A percentile compares a stretch with the other conserved stretches of the same genome.
phyloP scores from a whole-genome alignment of 73 alveolate genomes.

The Diophrys sp. region DNA sequence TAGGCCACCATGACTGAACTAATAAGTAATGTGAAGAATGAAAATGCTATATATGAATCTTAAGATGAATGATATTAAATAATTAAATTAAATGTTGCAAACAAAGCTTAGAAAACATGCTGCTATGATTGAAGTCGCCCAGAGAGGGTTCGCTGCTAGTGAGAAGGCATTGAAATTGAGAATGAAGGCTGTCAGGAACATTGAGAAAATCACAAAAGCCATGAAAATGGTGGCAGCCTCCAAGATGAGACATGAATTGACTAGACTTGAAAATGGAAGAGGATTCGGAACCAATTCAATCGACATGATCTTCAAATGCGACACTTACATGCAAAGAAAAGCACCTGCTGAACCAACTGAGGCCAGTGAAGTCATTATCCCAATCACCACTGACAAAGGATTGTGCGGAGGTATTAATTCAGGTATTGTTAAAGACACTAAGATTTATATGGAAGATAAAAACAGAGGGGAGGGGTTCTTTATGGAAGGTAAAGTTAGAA shows the following conservation, averaged over 20 bases:
- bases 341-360: conserved; percentile 59
- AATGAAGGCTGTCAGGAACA: conserved; percentile 80
- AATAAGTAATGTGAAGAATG: not conserved
- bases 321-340: conserved; percentile 68
- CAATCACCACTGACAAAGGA: conserved; percentile 82
- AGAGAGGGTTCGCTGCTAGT: conserved; percentile 61
- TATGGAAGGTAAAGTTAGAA: conserved; percentile 62
- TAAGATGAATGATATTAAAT: conserved; percentile 8
- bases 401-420: conserved; percentile 91
- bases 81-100: conserved; percentile 27
- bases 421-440: conserved; percentile 74
- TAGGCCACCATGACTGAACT: not conserved
- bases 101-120: conserved; percentile 23
- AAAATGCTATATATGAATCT: conserved; percentile 8
- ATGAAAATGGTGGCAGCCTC: conserved; percentile 95
- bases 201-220: conserved; percentile 89
- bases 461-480: too few relatives aligned
- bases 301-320: conserved; percentile 73
- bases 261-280: conserved; percentile 78
- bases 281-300: conserved; percentile 68
- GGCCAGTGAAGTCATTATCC: conserved; percentile 63
- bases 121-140: not conserved
- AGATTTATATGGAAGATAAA: conserved; percentile 46
- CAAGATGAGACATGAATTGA: conserved; percentile 78
- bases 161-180: conserved; percentile 72